Base-by-base conservation (phyloP, 2,329 filamentous ascomycete species). In the Didymella arachidicola region DNA sequence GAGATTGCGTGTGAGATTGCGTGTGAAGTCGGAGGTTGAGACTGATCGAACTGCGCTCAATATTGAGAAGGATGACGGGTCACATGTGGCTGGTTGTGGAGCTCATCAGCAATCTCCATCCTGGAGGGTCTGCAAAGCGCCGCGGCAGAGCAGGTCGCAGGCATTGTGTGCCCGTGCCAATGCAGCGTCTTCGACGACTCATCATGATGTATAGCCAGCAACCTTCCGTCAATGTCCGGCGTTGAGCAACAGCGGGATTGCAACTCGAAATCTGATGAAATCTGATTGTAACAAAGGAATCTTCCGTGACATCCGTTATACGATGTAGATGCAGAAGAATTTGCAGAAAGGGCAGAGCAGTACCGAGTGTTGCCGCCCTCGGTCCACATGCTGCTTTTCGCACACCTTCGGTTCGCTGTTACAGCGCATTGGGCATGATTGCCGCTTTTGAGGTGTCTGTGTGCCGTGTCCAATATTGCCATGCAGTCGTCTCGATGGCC, bases 391-490 rank as follows among this genome's bases (percentile, higher is more conserved):
- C 61, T 64, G 62, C 57, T 56, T 50, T 63, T 60, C 46, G 52
- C 64, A 62, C 64, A 67, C 59, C 43, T 30, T 61, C 59, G 65
- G 42, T 59, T 62, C 59, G 68, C 61, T 48, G 61, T 71, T 61
- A 64, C 66, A 63, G 62, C 57, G 57, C 57, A 60, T 70, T 68
- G 65, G 63, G 68, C 60, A 62, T 64, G 57, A 62, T 60, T 73
- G 68, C 72, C 72, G 69, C 56, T 66, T 63, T 53, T 55, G 67
- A 63, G 51, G 34, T 42, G 63, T 62, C 64, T 71, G 70, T 72
- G 71, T 72, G 71, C 71, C 72, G 71, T 69, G 57, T 64, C 64
- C 70, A 74, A 74, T 74, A 74, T 71, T 70, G 66, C 65, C 69
- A 60, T 70, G 69, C 70, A 71, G 65, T 60, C 59, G 61, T 64